These are phyloP conservation scores for Candida methanosorbosa DNA, from an alignment of 805 yeast species.

Conservation along the genomic window DNA sequence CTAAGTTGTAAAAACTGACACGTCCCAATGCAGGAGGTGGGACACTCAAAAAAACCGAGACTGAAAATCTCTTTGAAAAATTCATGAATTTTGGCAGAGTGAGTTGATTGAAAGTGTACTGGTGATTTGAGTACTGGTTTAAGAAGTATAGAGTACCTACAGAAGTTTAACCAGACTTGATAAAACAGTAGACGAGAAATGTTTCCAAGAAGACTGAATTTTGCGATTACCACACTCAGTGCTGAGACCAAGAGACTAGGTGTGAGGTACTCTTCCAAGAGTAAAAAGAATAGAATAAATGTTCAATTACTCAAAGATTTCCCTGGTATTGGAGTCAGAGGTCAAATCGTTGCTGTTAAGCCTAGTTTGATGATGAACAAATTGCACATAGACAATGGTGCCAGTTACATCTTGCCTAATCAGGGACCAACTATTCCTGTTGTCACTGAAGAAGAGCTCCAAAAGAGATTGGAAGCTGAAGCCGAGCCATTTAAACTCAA, in stretches of 20 bases:
- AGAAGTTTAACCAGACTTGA: too few species aligned
- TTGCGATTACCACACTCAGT: conserved; percentile 1
- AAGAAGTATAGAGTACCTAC: too few species aligned
- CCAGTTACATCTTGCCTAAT: conserved; percentile 50
- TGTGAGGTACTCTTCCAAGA: conserved; percentile 36
- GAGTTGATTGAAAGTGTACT: too few species aligned
- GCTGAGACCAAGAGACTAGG: conserved; percentile 14
- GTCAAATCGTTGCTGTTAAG: conserved; percentile 66
- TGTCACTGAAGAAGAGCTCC: conserved; percentile 10
- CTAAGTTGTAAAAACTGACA: too few species aligned
- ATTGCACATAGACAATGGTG: conserved; percentile 64
- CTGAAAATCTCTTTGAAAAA: too few species aligned
- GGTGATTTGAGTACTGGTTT: too few species aligned
- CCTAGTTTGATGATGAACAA: conserved; percentile 80
- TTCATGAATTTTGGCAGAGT: too few species aligned
- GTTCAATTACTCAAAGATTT: conserved; percentile 72
- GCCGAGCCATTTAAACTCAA: conserved; percentile 8
- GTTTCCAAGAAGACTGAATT: background rate
- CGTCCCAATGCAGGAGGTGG: too few species aligned
- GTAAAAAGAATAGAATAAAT: conserved; percentile 47
- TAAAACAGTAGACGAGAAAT: background rate
- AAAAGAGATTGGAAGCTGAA: background rate
- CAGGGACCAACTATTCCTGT: conserved; percentile 26
- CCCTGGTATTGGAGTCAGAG: conserved; percentile 54
- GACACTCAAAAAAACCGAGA: too few species aligned